A percentile compares a stretch with the other conserved stretches of the same genome.
phyloP scores from a whole-genome alignment of 345 rosid species.

The Limnanthes douglasii region DNA sequence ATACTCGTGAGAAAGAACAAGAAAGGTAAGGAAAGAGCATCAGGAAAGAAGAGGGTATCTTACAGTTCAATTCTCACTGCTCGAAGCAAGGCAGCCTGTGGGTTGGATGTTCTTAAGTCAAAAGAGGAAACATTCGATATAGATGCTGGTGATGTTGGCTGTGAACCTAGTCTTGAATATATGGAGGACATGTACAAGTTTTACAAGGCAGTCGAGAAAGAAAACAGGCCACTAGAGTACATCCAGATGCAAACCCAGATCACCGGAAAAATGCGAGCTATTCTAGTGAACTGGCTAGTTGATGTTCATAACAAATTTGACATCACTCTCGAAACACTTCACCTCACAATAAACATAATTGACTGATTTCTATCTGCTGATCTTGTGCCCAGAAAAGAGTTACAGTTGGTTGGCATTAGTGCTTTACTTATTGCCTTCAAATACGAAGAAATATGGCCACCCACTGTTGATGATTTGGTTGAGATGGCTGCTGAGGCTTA shows the following conservation, averaged over 20 bases:
- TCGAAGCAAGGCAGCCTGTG: constrained; percentile 84
- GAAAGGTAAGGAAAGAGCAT: constrained; percentile 3
- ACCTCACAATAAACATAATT: constrained; percentile 56
- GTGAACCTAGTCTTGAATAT: constrained; percentile 71
- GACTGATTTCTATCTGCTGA: constrained; percentile 62
- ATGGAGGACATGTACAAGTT: constrained; percentile 77
- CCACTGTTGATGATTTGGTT: constrained; percentile 78
- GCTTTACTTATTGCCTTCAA: constrained; percentile 86
- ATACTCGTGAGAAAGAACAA: neutral
- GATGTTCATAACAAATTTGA: constrained; percentile 82
- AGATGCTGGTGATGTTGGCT: constrained; percentile 53
- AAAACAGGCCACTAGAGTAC: constrained; percentile 39
- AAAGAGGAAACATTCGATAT: constrained; percentile 26
- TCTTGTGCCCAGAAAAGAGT: constrained; percentile 51
- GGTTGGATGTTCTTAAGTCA: constrained; percentile 36
- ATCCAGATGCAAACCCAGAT: constrained; percentile 60
- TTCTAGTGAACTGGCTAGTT: constrained; percentile 74
- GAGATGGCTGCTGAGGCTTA: constrained; percentile 80
- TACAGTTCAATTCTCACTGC: constrained; percentile 69
- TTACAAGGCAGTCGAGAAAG: constrained; percentile 59
- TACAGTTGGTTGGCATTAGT: constrained; percentile 71
- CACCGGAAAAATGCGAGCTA: constrained; percentile 73
- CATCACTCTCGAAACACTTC: constrained; percentile 75
- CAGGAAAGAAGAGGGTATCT: constrained; percentile 32
- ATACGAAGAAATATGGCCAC: constrained; percentile 96